Conservation (phyloP, 371 early-diverging fungal genomes). For the Mucor plumbeus region DNA sequence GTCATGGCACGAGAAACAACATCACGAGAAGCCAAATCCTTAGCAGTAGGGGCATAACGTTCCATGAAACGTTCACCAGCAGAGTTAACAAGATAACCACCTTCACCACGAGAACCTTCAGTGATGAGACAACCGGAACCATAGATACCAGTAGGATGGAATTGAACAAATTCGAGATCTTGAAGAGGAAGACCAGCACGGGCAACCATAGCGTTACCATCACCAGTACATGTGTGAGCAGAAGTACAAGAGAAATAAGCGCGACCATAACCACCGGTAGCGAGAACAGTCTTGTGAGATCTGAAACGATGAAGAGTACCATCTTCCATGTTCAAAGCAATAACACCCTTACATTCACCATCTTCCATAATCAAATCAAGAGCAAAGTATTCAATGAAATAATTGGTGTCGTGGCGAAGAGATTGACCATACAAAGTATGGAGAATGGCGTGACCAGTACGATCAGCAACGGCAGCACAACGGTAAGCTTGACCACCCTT, state of each 20-base stretch:
- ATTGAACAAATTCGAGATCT: constrained; percentile 98
- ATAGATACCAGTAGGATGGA: constrained; percentile 98
- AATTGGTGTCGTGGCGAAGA: constrained; percentile 93
- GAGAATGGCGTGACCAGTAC: constrained; percentile 97
- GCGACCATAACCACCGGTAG: constrained; percentile 98
- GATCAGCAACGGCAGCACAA: constrained; percentile 97
- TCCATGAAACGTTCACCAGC: constrained; percentile 99
- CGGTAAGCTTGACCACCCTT: constrained; percentile 98
- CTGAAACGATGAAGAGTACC: constrained; percentile 97
- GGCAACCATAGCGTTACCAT: constrained; percentile 96
- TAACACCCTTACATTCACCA: constrained; percentile 95
- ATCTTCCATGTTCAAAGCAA: constrained; percentile 97
- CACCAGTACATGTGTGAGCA: constrained; percentile 98
- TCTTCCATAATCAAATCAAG: constrained; percentile 98
- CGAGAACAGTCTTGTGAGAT: constrained; percentile 97
- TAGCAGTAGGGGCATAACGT: constrained; percentile 98
- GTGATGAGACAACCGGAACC: constrained; percentile 98
- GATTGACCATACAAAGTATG: constrained; percentile 98
- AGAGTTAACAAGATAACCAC: constrained; percentile 92
- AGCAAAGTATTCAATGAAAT: constrained; percentile 98
- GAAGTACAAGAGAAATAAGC: constrained; percentile 98
- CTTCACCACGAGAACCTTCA: constrained; percentile 96
- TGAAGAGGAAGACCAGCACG: constrained; percentile 91
- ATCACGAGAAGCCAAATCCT: constrained; percentile 97
- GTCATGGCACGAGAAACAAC: constrained; percentile 99